Percentiles rank a stretch among this genome's conserved stretches.
phyloP scores from a whole-genome alignment of 306 rosid species.

The Begonia peltatifolia region DNA sequence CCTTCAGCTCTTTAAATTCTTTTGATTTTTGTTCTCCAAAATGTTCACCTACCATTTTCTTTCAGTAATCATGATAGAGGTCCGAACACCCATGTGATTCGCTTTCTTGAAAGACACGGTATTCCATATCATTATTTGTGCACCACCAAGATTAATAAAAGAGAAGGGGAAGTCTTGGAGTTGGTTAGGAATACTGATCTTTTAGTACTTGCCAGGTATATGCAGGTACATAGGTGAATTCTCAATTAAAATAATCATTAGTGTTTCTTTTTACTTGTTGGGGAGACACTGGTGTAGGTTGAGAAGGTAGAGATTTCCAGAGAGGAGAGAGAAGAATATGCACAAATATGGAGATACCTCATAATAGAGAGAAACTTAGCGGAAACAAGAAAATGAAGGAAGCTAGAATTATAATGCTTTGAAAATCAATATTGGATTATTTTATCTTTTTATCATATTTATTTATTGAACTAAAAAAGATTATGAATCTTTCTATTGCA shows the following conservation, averaged over 20 bases:
- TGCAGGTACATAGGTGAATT: slow-evolving; percentile 47
- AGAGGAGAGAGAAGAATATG: no score
- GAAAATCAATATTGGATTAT: no score
- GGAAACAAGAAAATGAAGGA: no score
- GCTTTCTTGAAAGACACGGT: slow-evolving; percentile 71
- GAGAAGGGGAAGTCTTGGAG: slow-evolving; percentile 74
- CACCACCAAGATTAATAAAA: slow-evolving; percentile 43
- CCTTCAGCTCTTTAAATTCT: background rate
- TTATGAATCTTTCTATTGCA: no score
- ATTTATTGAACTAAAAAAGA: no score
- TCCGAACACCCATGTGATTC: slow-evolving; percentile 77
- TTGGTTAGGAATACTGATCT: slow-evolving; percentile 78
- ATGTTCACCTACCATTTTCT: background rate
- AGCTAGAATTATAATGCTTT: no score
- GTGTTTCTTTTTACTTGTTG: background rate
- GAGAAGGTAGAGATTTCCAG: background rate
- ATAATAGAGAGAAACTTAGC: no score
- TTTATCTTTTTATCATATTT: no score
- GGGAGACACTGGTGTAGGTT: background rate
- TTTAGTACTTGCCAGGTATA: slow-evolving; percentile 90
- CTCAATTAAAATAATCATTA: background rate
- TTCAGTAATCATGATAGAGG: slow-evolving; percentile 78
- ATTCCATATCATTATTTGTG: slow-evolving; percentile 65
- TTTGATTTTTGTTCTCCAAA: slow-evolving; percentile 9
- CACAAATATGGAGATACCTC: background rate